Base-by-base conservation (phyloP, 2,329 filamentous ascomycete species). In the Penicillium oxalicum region DNA sequence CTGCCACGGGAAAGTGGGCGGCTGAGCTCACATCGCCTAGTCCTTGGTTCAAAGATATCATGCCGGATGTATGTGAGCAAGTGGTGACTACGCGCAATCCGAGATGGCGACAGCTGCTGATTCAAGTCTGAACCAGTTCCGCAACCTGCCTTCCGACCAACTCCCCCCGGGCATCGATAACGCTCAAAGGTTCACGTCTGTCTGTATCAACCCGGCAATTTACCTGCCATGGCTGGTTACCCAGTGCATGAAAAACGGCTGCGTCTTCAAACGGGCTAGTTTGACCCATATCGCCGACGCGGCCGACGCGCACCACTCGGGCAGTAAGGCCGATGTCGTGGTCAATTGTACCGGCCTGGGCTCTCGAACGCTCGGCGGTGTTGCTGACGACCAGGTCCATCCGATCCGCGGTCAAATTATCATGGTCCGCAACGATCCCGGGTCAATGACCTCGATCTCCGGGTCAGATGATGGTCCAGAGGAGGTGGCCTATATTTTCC, bases 281-380 rank as follows among this genome's bases (percentile, higher is more conserved):
- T 27, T 48, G 8, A 28, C 6, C 8, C 34, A 43, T 18, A 48
- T 48, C 9, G 25, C 46, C 8, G 46, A 44, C 1, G 46, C 40
- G 7, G 34, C 40, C 3, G 35, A 44, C 7, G 5, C 18, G 4
- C 40, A 44, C 12, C 46, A 48, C 28, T 26, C 40, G 24, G 28
- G 40, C 12, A 25, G 13, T 3, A 57, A 54, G 27, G 83, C 82
- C 3, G 79, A 86, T 57, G 65, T 94, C 1, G 72, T 95, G 1
- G 72, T 97, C 56, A 96, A 96, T 65, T 87, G 88, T 54, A 90
- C 88, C 0, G 91, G 90, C 0, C 72, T 96, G 9, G 77, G 83
- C 18, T 82, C 88, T 0, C 77, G 77, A 27, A 82, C 77, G 48
- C 81, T 96, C 2, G 88, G 87, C 4, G 91, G 91, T 34, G 90